A percentile compares a stretch with the other conserved stretches of the same genome.
Evolutionary conservation across 352 stramenopile species (phyloP).

Genomic region (Phytophthora boehmeriae): DNA sequence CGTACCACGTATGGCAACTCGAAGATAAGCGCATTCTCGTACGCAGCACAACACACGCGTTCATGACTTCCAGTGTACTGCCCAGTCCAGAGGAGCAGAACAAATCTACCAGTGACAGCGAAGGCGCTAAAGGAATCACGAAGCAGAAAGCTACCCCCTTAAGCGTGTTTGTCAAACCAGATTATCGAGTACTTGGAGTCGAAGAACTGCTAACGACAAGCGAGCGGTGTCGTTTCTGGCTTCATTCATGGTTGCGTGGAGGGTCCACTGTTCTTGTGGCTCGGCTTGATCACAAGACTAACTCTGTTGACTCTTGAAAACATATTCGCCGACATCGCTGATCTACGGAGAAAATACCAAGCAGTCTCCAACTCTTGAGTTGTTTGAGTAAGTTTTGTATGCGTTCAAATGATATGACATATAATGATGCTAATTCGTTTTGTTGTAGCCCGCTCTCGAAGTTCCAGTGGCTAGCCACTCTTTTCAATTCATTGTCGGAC

Average conservation of each 20-base stretch:
- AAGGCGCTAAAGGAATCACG: conserved; percentile 8
- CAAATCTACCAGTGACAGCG: not conserved
- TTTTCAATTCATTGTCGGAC: conserved; percentile 36
- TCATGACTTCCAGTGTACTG: conserved; percentile 12
- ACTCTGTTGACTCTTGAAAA: conserved; percentile 46
- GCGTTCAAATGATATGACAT: not conserved
- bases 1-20: conserved; percentile 78
- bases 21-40: conserved; percentile 61
- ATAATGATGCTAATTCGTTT: conserved; percentile 2
- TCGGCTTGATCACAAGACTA: conserved; percentile 42
- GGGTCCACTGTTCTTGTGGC: conserved; percentile 55
- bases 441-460: conserved; percentile 38
- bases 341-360: conserved; percentile 42
- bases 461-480: conserved; percentile 39
- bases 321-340: conserved; percentile 50
- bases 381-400: conserved; percentile 58
- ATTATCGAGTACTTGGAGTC: conserved; percentile 56
- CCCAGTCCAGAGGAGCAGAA: not conserved
- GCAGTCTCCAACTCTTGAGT: conserved; percentile 38
- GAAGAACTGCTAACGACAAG: conserved; percentile 65
- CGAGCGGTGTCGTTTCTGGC: conserved; percentile 68
- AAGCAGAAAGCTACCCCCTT: conserved; percentile 27
- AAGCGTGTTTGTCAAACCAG: conserved; percentile 76
- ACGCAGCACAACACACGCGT: conserved; percentile 49
- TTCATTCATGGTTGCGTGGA: conserved; percentile 84